phyloP scores from a whole-genome alignment of 495 filamentous ascomycete genomes.

The Letharia lupina region DNA sequence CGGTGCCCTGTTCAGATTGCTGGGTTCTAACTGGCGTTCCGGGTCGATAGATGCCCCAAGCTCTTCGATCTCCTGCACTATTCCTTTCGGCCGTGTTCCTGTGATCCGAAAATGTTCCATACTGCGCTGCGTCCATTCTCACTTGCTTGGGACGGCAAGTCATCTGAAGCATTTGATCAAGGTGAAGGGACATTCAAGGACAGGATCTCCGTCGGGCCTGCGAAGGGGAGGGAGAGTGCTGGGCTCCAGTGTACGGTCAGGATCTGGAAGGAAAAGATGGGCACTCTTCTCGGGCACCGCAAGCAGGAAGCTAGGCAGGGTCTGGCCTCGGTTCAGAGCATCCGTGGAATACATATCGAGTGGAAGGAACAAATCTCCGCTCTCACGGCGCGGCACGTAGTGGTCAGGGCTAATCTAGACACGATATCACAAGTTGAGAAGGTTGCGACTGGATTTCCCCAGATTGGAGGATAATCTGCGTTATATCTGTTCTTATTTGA shows the following conservation, averaged over 20 bases:
- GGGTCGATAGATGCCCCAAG: no score
- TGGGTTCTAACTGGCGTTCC: no score
- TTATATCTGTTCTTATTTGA: no score
- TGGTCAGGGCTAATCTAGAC: background rate
- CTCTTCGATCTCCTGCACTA: background rate
- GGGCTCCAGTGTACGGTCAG: background rate
- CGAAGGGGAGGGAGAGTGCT: background rate
- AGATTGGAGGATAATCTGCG: no score
- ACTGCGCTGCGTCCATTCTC: constrained; percentile 20
- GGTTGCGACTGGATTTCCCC: no score
- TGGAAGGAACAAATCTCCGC: background rate
- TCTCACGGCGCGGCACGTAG: background rate
- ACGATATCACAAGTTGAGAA: background rate
- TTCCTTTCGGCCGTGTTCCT: background rate
- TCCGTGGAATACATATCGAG: no score
- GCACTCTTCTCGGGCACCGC: no score
- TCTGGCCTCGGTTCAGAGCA: no score
- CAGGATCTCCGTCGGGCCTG: background rate
- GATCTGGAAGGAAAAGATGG: background rate
- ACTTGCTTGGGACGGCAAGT: background rate
- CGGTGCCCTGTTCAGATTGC: no score
- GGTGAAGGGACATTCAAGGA: constrained; percentile 21
- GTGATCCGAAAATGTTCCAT: constrained; percentile 12
- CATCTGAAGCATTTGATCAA: constrained; percentile 8
- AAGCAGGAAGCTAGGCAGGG: no score